Evolutionary conservation across 2,329 filamentous ascomycete genomes (phyloP), one percentile per base, ranked within the genome.

Genomic region (Scedosporium boydii): DNA sequence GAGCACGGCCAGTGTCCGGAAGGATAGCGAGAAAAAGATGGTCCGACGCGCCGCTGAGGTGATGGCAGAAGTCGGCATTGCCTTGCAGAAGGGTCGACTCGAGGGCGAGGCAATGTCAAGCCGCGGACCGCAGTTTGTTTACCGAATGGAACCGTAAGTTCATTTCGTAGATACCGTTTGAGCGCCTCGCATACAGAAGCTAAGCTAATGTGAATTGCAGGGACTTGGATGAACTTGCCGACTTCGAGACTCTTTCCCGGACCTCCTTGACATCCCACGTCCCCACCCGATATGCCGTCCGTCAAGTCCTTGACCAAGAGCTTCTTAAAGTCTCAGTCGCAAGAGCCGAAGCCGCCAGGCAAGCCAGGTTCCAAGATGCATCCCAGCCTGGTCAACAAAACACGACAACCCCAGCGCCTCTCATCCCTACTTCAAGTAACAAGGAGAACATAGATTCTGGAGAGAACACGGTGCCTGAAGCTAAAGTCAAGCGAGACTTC

Each of bases 301-400:
- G 95, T 23, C 93, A 97, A 73, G 93, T 97, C 7, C 82, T 99
- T 1, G 92, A 96, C 70, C 91, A 95, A 72, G 93, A 98, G 73
- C 89, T 93, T 68, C 85, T 85, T 64, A 91, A 89, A 70, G 88
- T 91, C 58, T 82, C 87, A 12, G 77, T 83, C 34, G 78, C 86
- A 41, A 86, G 88, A 14, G 87, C 90, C 59, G 84, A 84, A 64
- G 81, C 84, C 3, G 82, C 86, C 0, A 80, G 89, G 1, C 84
- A 89, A 68, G 84, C 86, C 7, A 81, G 88, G 3, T 87, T 86
- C 71, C 77, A 75, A 51, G 84, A 79, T n/a, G 84, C 79, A 67
- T 68, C 69, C 76, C 71, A 74, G 44, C 42, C 53, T 7, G 34
- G 57, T 5, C 68, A 71, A 69, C 60, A 61, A 68, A 68, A 63